Evolutionary conservation across 768 basidiomycete species (phyloP).

Genomic region (Daedaleopsis sinensis): DNA sequence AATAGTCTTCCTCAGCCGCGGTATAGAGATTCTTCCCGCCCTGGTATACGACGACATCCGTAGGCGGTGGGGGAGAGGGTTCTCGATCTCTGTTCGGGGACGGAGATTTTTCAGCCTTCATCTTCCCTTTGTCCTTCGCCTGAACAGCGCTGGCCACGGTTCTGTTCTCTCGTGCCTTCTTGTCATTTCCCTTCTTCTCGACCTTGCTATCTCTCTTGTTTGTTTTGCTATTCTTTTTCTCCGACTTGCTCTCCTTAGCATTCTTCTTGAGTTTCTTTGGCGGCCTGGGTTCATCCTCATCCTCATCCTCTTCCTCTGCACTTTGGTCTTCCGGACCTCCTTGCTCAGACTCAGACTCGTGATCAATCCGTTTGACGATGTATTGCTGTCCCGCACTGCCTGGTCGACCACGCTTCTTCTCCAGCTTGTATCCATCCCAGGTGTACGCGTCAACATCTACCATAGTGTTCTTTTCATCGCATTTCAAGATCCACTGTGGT

Average conservation of each 20-base stretch:
- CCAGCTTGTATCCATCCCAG: slow-evolving; percentile 14
- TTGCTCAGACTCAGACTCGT: not conserved
- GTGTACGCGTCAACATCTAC: slow-evolving; percentile 17
- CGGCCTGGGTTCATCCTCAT: slow-evolving; percentile 2
- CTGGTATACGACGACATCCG: not conserved
- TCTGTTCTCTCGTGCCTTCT: not conserved
- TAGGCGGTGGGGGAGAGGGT: slow-evolving; percentile 21
- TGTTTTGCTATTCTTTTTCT: not conserved
- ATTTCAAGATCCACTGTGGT: slow-evolving; percentile 22
- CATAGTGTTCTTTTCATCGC: slow-evolving; percentile 16
- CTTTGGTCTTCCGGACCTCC: not conserved
- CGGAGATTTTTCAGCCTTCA: not conserved
- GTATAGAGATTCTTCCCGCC: slow-evolving; percentile 43
- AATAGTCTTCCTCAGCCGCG: slow-evolving; percentile 52
- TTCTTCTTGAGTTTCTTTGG: not conserved
- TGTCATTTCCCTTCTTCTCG: not conserved
- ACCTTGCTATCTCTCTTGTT: not conserved
- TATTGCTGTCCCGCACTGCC: not conserved
- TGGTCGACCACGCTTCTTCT: slow-evolving; percentile 10
- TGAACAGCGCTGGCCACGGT: not conserved
- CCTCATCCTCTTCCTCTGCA: slow-evolving; percentile 6
- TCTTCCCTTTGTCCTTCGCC: not conserved
- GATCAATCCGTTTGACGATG: not conserved
- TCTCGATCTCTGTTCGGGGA: not conserved
- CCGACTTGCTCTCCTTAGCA: slow-evolving; percentile 2